Percentiles rank a stretch among this genome's conserved stretches.
phyloP scores from a whole-genome alignment of 108 stramenopile genomes.

The Conticribra weissflogii region DNA sequence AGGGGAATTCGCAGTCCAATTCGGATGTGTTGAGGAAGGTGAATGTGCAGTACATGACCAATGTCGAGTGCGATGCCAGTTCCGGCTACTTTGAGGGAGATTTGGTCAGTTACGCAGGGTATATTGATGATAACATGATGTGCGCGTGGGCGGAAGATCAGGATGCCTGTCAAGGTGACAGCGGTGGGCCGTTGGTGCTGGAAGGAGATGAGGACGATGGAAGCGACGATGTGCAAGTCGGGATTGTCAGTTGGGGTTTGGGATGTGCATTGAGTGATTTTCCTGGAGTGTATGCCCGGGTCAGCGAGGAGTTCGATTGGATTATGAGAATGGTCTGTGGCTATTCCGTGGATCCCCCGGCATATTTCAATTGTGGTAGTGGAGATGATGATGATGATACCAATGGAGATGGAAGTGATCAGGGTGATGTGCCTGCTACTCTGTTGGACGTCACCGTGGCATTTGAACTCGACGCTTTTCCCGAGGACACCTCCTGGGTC shows the following conservation, averaged over 20 bases:
- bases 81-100: conserved; percentile 17
- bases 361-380: conserved; percentile 34
- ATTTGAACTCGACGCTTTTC: conserved; percentile 34
- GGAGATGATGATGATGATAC: too few species aligned
- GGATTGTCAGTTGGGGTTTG: conserved; percentile 38
- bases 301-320: conserved; percentile 33
- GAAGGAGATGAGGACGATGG: conserved; percentile 12
- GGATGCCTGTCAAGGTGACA: conserved; percentile 58
- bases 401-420: background rate
- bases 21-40: conserved; percentile 36
- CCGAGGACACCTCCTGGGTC: conserved; percentile 29
- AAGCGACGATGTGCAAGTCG: conserved; percentile 35
- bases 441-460: conserved; percentile 26
- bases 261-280: conserved; percentile 28
- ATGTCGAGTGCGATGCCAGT: conserved; percentile 26
- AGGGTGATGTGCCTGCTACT: background rate
- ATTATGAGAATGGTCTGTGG: conserved; percentile 36
- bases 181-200: conserved; percentile 41
- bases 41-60: conserved; percentile 33
- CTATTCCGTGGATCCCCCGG: conserved; percentile 32
- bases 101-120: conserved; percentile 41
- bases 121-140: conserved; percentile 63
- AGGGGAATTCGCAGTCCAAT: conserved; percentile 4
- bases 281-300: conserved; percentile 41
- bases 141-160: conserved; percentile 46